Evolutionary conservation across 371 early-diverging fungal species (phyloP), one percentile per base, ranked within the genome.

Genomic region (Funneliformis caledonium): DNA sequence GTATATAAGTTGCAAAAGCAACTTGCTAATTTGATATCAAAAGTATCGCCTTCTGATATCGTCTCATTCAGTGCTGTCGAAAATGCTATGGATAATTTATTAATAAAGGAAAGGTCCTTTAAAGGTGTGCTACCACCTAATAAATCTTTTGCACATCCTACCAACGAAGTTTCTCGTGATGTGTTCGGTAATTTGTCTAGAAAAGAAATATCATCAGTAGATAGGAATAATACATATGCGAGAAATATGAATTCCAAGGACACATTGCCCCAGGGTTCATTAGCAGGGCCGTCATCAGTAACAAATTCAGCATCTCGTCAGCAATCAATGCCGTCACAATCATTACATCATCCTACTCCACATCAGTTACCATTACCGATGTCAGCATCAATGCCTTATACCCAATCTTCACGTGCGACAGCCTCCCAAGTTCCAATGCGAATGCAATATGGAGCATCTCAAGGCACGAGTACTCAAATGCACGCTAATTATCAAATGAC

Each of bases 61-160:
- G 69, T 67, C 2, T 52, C 79, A 42, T 33, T 37, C 31, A 33
- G 37, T 16, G 26, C 26, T 31, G 69, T 79, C n/a, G 79, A 79
- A 70, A 50, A 59, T 19, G 45, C 79, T 4, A 64, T 64, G 42
- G 16, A n/a, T 37, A 50, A 42, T 26, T 64, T 79, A 33, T 56
- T 60, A 56, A 42, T 42, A 56, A n/a, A 48, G 2, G 79, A 79
- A 50, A 11, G 42, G 12, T 19, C 50, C 5, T 68, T 69, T 70
- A 79, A 67, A 56, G 79, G 79, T 9, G 56, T 10, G 10, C 70
- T 79, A 43, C 79, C 79, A 26, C 42, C 59, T 2, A 26, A 79
- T 56, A 78, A 78, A 31, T 37, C 31, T 11, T 43, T 47, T 48
- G 78, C 61, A 26, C 48, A 78, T 67, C 50, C 31, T 50, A 45